A percentile compares a stretch with the other conserved stretches of the same genome.
Evolutionary conservation across 345 rosid genomes (phyloP).

Genomic region (Noccaea bulbosa): DNA sequence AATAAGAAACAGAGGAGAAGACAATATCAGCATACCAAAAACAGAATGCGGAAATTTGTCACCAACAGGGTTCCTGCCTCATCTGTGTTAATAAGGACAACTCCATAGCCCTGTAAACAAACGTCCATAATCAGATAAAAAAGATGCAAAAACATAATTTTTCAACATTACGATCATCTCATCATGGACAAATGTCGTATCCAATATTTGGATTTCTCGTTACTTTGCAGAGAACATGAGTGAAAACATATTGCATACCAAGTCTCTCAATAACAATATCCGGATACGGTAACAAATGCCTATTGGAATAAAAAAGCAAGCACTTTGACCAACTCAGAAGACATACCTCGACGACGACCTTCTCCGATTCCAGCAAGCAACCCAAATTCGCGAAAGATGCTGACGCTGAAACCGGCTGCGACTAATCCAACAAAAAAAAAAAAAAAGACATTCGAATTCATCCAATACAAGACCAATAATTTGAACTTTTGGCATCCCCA

Average conservation of each 20-base stretch:
- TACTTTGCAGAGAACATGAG: neutral
- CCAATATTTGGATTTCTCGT: neutral
- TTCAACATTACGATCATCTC: neutral
- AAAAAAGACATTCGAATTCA: neutral
- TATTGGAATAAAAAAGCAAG: neutral
- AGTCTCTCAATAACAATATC: conserved; percentile 7
- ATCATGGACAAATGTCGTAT: conserved; percentile 12
- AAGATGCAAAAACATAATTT: neutral
- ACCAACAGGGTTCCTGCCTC: conserved; percentile 88
- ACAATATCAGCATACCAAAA: conserved; percentile 63
- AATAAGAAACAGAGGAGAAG: conserved; percentile 24
- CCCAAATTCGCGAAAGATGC: conserved; percentile 57
- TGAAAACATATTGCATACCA: conserved; percentile 6
- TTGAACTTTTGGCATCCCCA: neutral
- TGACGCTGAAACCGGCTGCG: conserved; percentile 57
- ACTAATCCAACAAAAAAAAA: conserved; percentile 25
- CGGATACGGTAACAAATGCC: conserved; percentile 7
- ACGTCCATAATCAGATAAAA: conserved; percentile 20
- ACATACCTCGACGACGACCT: conserved; percentile 65
- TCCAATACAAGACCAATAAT: neutral
- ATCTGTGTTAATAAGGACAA: conserved; percentile 89
- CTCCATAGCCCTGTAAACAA: conserved; percentile 74
- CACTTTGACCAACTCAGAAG: conserved; percentile 11
- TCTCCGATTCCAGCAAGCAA: conserved; percentile 82
- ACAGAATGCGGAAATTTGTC: conserved; percentile 92